phyloP scores from a whole-genome alignment of 225 moss, liverwort and hornwort species.

The Anthoceros angustus region DNA sequence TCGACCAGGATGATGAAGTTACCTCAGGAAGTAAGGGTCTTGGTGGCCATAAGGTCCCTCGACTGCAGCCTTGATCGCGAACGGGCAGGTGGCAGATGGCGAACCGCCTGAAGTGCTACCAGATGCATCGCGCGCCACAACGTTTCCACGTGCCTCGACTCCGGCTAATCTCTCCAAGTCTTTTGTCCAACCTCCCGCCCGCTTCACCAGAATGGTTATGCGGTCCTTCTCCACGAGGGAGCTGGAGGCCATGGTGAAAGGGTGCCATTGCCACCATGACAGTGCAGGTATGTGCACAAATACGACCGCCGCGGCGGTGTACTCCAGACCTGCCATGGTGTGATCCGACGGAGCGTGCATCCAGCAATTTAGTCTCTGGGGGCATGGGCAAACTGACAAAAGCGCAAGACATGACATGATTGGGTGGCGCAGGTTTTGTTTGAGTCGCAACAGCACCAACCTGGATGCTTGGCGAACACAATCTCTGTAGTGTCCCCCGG shows the following conservation, averaged over 20 bases:
- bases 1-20: background rate
- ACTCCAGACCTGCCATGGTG: slow-evolving; percentile 26
- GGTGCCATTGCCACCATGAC: slow-evolving; percentile 59
- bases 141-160: background rate
- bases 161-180: slow-evolving; percentile 9
- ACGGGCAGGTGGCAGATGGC: slow-evolving; percentile 23
- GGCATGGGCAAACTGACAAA: no score
- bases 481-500: slow-evolving; percentile 56
- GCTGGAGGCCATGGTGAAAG: slow-evolving; percentile 73
- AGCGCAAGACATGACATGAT: background rate
- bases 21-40: slow-evolving; percentile 34
- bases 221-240: slow-evolving; percentile 36
- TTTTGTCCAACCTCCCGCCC: slow-evolving; percentile 29
- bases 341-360: no score
- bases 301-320: slow-evolving; percentile 45
- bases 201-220: slow-evolving; percentile 38
- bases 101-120: background rate
- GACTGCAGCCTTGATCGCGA: slow-evolving; percentile 17
- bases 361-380: no score
- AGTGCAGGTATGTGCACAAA: slow-evolving; percentile 44
- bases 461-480: slow-evolving; percentile 38
- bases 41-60: slow-evolving; percentile 62
- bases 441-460: slow-evolving; percentile 7
- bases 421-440: background rate
- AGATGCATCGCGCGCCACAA: background rate